Evolutionary conservation across 2,329 filamentous ascomycete species (phyloP).

Genomic region (Biscogniauxia mediterranea): DNA sequence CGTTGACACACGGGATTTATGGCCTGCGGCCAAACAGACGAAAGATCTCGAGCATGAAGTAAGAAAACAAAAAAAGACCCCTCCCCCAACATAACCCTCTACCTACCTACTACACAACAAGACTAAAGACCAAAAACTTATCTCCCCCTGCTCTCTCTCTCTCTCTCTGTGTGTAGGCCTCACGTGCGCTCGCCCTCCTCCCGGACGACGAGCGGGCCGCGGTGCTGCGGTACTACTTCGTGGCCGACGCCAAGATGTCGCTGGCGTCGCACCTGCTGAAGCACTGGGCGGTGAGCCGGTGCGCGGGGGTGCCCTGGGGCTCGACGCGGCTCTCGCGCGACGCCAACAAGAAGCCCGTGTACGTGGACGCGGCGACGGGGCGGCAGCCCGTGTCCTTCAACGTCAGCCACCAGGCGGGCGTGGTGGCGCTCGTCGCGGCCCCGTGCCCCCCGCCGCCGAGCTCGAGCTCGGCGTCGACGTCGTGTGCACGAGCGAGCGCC

Average conservation of each 20-base stretch:
- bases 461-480: slow-evolving; percentile 68
- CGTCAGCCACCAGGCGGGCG: slow-evolving; percentile 73
- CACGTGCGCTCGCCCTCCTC: slow-evolving; percentile 53
- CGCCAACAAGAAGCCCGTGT: slow-evolving; percentile 53
- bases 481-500: slow-evolving; percentile 71
- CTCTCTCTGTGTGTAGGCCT: slow-evolving; percentile 36
- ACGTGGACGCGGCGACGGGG: slow-evolving; percentile 46
- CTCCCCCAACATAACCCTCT: too few species aligned
- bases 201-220: slow-evolving; percentile 52
- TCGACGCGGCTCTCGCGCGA: slow-evolving; percentile 56
- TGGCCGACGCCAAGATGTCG: slow-evolving; percentile 72
- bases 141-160: too few species aligned
- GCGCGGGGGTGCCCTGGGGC: slow-evolving; percentile 59
- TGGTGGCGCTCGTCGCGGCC: slow-evolving; percentile 66
- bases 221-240: slow-evolving; percentile 62
- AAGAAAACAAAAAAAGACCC: slow-evolving; percentile 12
- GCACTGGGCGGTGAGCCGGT: slow-evolving; percentile 63
- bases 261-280: slow-evolving; percentile 73
- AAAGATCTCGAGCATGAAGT: slow-evolving; percentile 47
- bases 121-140: too few species aligned
- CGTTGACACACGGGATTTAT: slow-evolving; percentile 58
- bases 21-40: slow-evolving; percentile 51
- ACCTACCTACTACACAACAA: too few species aligned
- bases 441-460: slow-evolving; percentile 15
- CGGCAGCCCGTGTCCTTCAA: slow-evolving; percentile 63